phyloP scores from a whole-genome alignment of 139 green algal species.

The Nannochloris sp. region DNA sequence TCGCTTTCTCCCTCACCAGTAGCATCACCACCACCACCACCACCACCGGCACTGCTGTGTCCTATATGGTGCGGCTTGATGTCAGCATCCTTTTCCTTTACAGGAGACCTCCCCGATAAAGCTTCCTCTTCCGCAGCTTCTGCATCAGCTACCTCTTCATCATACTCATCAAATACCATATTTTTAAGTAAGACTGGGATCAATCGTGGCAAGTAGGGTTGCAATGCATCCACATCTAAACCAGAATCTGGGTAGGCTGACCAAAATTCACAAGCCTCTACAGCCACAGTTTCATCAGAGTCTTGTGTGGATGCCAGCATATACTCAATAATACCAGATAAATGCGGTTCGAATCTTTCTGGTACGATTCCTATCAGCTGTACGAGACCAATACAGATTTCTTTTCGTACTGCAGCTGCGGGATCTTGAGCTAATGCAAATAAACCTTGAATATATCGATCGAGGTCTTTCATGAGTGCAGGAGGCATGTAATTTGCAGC shows the following conservation, averaged over 20 bases:
- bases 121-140: conserved; percentile 53
- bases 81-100: conserved; percentile 55
- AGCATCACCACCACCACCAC: background rate
- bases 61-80: conserved; percentile 43
- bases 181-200: conserved; percentile 91
- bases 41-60: too few species aligned
- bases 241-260: conserved; percentile 64
- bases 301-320: conserved; percentile 86
- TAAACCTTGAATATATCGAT: conserved; percentile 61
- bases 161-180: conserved; percentile 90
- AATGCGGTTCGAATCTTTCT: conserved; percentile 62
- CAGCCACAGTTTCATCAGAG: conserved; percentile 62
- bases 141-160: conserved; percentile 77
- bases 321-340: conserved; percentile 86
- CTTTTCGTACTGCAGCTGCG: conserved; percentile 56
- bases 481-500: conserved; percentile 55
- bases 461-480: conserved; percentile 44
- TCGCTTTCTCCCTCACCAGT: conserved; percentile 40
- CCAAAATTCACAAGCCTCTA: conserved; percentile 98
- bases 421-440: conserved; percentile 80
- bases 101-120: background rate
- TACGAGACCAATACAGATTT: conserved; percentile 81
- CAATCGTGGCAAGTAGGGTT: conserved; percentile 68
- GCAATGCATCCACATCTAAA: conserved; percentile 55
- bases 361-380: conserved; percentile 62